Conservation (phyloP, 2,329 filamentous ascomycete species). For the Rutstroemia sp. region DNA sequence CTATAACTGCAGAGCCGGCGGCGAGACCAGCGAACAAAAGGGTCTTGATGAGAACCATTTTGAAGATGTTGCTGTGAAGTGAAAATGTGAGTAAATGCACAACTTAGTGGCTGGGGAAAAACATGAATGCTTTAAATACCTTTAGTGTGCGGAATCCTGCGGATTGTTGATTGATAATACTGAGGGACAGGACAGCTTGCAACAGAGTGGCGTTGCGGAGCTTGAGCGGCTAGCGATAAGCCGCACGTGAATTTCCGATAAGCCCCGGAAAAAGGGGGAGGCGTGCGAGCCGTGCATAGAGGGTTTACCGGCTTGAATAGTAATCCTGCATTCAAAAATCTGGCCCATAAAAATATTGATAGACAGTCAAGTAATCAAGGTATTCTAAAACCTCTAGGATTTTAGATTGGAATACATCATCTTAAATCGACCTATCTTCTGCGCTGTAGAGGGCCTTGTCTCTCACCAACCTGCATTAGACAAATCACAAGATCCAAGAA, state of each 20-base stretch:
- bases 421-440: too few relatives aligned
- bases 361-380: too few relatives aligned
- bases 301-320: too few relatives aligned
- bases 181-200: constrained; percentile 5
- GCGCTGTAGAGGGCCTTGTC: too few relatives aligned
- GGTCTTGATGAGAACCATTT: constrained; percentile 45
- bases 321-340: too few relatives aligned
- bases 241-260: background rate
- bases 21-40: constrained; percentile 48
- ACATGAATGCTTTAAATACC: background rate
- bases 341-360: too few relatives aligned
- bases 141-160: background rate
- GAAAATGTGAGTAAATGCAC: background rate
- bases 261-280: background rate
- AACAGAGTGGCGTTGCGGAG: background rate
- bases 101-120: too few relatives aligned
- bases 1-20: constrained; percentile 72
- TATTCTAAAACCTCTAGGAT: too few relatives aligned
- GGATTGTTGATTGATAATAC: constrained; percentile 6
- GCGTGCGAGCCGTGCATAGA: too few relatives aligned
- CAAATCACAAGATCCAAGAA: too few relatives aligned
- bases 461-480: too few relatives aligned
- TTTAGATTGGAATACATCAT: too few relatives aligned
- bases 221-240: constrained; percentile 3
- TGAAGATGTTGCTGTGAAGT: constrained; percentile 7